Percentiles rank a stretch among this genome's conserved stretches.
These are phyloP conservation scores for Babesia gibsoni DNA, from an alignment of 169 alveolate species.

Conservation along the genomic window DNA sequence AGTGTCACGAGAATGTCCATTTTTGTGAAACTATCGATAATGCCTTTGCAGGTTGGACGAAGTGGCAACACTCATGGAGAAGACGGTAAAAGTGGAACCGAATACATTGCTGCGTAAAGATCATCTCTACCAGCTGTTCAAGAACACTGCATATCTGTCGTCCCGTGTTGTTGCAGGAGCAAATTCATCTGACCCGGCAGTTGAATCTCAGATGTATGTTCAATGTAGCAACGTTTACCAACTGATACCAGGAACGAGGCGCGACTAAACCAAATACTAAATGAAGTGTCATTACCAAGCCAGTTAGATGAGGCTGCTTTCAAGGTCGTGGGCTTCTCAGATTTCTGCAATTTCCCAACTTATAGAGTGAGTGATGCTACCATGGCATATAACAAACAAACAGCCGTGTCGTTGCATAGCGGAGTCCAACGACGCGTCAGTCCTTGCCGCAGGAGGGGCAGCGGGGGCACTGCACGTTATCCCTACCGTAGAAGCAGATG, in stretches of 20 bases:
- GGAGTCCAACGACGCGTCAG: slow-evolving; percentile 44
- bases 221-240: background rate
- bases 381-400: background rate
- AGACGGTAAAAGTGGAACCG: slow-evolving; percentile 50
- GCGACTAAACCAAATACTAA: slow-evolving; percentile 14
- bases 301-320: background rate
- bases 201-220: slow-evolving; percentile 5
- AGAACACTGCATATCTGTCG: slow-evolving; percentile 55
- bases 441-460: slow-evolving; percentile 59
- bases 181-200: slow-evolving; percentile 7
- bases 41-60: slow-evolving; percentile 43
- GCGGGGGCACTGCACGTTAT: slow-evolving; percentile 52
- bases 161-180: slow-evolving; percentile 42
- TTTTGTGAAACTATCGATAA: no score
- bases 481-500: slow-evolving; percentile 38
- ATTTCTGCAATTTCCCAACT: slow-evolving; percentile 38
- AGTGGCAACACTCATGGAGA: slow-evolving; percentile 18
- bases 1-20: no score
- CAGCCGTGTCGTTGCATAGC: slow-evolving; percentile 63
- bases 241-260: slow-evolving; percentile 3
- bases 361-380: slow-evolving; percentile 7
- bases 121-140: slow-evolving; percentile 46
- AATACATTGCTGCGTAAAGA: slow-evolving; percentile 53
- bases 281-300: background rate
- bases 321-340: slow-evolving; percentile 22